A percentile compares a stretch with the other conserved stretches of the same genome.
Evolutionary conservation across 1,284 basidiomycete species (phyloP).

Genomic region (Pyrrhoderma noxium): DNA sequence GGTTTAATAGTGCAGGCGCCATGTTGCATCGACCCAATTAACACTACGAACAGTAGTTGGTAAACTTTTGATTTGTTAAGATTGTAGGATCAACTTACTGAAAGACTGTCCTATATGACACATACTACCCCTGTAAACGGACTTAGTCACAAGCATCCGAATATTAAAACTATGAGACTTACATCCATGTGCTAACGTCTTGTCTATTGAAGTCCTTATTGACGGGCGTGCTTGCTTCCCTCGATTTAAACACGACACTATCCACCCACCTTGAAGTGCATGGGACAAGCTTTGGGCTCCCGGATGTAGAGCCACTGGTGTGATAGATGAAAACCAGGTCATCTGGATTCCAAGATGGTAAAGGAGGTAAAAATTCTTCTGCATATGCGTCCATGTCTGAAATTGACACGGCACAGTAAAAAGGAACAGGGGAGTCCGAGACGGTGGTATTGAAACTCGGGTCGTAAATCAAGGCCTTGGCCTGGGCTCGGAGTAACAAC

Average conservation of each 20-base stretch:
- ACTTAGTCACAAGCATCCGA: constrained; percentile 22
- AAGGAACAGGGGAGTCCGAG: constrained; percentile 39
- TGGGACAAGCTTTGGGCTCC: constrained; percentile 65
- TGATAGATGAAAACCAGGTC: constrained; percentile 61
- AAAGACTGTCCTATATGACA: constrained; percentile 62
- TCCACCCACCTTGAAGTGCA: constrained; percentile 57
- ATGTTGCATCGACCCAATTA: constrained; percentile 60
- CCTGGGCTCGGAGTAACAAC: constrained; percentile 48
- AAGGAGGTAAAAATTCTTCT: constrained; percentile 36
- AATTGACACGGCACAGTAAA: constrained; percentile 37
- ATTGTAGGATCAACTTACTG: constrained; percentile 38
- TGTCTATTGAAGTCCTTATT: constrained; percentile 36
- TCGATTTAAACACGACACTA: constrained; percentile 47
- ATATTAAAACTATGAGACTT: constrained; percentile 26
- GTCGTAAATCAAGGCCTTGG: constrained; percentile 56
- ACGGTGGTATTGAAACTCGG: constrained; percentile 34
- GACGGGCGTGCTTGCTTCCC: constrained; percentile 41
- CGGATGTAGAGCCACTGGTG: constrained; percentile 68
- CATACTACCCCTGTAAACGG: constrained; percentile 54
- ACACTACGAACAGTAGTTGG: constrained; percentile 35
- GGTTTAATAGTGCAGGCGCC: constrained; percentile 66
- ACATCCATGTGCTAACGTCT: constrained; percentile 67
- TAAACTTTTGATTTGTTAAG: constrained; percentile 19
- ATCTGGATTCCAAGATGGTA: constrained; percentile 32
- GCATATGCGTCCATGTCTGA: constrained; percentile 30